phyloP scores from a whole-genome alignment of 805 yeast species.

The Kregervanrija fluxuum region DNA sequence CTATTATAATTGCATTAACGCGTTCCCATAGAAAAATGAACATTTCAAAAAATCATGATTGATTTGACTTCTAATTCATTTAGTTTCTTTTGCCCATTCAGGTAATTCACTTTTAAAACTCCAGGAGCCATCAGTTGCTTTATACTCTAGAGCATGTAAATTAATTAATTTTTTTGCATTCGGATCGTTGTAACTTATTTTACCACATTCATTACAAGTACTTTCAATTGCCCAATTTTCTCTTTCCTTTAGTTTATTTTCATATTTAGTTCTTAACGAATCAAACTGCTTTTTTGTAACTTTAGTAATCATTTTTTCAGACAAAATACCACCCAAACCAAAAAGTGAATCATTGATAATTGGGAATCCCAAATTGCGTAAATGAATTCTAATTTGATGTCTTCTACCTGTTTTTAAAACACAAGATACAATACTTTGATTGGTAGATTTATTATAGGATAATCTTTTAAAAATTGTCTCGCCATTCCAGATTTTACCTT shows the following conservation, averaged over 20 bases:
- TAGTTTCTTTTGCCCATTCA: constrained; percentile 28
- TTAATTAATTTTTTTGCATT: constrained; percentile 24
- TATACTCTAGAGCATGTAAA: constrained; percentile 38
- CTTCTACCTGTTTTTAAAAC: constrained; percentile 40
- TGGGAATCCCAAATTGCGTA: constrained; percentile 34
- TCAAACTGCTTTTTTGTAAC: constrained; percentile 1
- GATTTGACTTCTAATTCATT: constrained; percentile 3
- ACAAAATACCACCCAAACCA: constrained; percentile 12
- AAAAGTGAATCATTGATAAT: constrained; percentile 27
- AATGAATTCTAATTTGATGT: constrained; percentile 50
- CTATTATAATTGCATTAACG: not conserved
- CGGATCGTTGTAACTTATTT: constrained; percentile 25
- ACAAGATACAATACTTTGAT: constrained; percentile 36
- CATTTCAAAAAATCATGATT: constrained; percentile 3
- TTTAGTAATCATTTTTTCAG: not conserved
- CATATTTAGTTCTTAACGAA: constrained; percentile 7
- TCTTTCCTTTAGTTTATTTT: constrained; percentile 8
- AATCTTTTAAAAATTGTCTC: constrained; percentile 15
- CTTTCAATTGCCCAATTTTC: constrained; percentile 7
- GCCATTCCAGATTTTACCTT: constrained; percentile 10
- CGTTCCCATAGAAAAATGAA: not conserved
- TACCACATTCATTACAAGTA: constrained; percentile 29
- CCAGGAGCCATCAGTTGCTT: constrained; percentile 20
- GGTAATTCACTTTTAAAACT: constrained; percentile 36
- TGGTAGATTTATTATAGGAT: constrained; percentile 19